Base-by-base conservation (phyloP, 129 eudicot genomes). In the Arctium minus region DNA sequence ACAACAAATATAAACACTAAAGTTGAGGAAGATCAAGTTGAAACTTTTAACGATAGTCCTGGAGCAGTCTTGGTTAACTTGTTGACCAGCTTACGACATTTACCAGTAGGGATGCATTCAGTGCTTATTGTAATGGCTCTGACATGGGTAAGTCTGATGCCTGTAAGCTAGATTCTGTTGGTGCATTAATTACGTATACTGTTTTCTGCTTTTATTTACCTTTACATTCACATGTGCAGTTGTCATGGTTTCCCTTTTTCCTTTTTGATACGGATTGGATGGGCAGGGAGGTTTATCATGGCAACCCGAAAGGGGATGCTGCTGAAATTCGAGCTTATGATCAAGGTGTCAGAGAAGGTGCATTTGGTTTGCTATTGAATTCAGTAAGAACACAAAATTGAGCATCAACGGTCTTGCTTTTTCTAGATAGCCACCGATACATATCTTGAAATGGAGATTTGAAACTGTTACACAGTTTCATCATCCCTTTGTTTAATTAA, bases 341-440 rank as follows among this genome's bases (percentile, higher is more conserved):
- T 86, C 87, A 91, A 83, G 98, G 98, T 87, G 98, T 95, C 86
- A 85, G 98, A 95, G 97, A 92, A 93, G 99, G 99, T 90, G 97
- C 98, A 85, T 90, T 95, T 87, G 98, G 98, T 89, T 90, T 95
- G 93, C 94, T 95, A 87, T 88, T 95, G 91, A 95, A 95, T 87
- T 95, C 97, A 73, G 98, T 95, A 95, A 95, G 97, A 92, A 86
- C 94, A 78, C 89, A 81, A 82, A 89, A 81, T 88, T 69, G 56
- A 83, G 83, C 88, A 81, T 48, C 74, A 9, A 22, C 27, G 22
- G 6, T 60, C 33, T 83, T 70, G 11, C 35, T 10, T 73, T 76
- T 50, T 27, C 37, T 74, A 78, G 70, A 71, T 76, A 56, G 62
- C 36, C 33, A 1, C 8, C n/a, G 15, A 38, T 35, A 31, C 29